Percentiles rank a stretch among this genome's conserved stretches.
phyloP scores from a whole-genome alignment of 164 flowering plant species.

The Pachysandra terminalis region DNA sequence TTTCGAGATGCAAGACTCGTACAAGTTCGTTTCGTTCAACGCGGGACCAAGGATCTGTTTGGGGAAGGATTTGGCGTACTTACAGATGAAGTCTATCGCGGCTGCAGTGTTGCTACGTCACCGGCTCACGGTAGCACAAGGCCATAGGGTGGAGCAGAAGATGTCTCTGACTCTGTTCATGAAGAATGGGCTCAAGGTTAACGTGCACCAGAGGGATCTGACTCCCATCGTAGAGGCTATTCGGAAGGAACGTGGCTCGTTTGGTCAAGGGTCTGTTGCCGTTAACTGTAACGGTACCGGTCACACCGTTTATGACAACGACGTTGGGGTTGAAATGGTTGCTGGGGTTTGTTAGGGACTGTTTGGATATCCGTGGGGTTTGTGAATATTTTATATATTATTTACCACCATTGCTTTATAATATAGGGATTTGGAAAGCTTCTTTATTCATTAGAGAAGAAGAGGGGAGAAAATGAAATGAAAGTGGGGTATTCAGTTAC shows the following conservation, averaged over 20 bases:
- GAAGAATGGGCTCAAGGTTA: conserved; percentile 78
- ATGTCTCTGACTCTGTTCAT: conserved; percentile 91
- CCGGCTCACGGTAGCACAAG: conserved; percentile 54
- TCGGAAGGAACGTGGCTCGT: neutral
- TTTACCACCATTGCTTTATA: too few species aligned
- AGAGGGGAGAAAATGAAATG: too few species aligned
- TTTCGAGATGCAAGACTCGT: conserved; percentile 36
- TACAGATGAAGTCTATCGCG: conserved; percentile 89
- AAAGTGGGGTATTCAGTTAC: too few species aligned
- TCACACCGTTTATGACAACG: neutral
- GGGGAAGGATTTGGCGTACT: conserved; percentile 84
- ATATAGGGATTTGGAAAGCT: too few species aligned
- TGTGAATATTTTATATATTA: neutral
- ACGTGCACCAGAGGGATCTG: conserved; percentile 57
- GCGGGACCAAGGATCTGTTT: conserved; percentile 88
- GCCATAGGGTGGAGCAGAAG: conserved; percentile 83
- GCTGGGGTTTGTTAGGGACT: neutral
- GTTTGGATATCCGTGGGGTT: neutral
- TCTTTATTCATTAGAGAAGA: too few species aligned
- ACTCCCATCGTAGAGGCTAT: conserved; percentile 13
- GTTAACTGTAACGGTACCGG: conserved; percentile 1
- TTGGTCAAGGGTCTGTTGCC: neutral
- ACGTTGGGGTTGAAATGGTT: neutral
- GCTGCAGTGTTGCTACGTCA: conserved; percentile 79
- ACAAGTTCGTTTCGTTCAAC: conserved; percentile 72